These are phyloP conservation scores for Herpotrichia juniperi DNA, from an alignment of 2,329 filamentous ascomycete genomes.

Conservation along the genomic window DNA sequence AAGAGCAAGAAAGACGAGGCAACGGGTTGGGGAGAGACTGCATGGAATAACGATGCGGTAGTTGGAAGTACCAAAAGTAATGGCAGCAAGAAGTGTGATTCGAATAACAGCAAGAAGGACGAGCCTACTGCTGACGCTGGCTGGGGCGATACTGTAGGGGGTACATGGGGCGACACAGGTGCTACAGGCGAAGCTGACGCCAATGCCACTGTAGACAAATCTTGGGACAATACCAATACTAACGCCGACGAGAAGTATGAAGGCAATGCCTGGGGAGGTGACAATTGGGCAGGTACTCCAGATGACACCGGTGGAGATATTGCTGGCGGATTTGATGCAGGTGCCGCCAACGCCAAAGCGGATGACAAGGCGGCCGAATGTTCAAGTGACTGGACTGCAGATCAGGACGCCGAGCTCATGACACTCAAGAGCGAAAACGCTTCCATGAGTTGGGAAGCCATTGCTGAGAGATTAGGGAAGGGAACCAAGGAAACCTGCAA, in stretches of 20 bases:
- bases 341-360: background rate
- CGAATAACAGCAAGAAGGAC: background rate
- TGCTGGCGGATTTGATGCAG: background rate
- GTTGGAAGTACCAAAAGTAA: background rate
- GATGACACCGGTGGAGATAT: background rate
- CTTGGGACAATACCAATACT: background rate
- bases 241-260: too few species aligned
- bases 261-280: background rate
- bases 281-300: background rate
- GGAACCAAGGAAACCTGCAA: slow-evolving; percentile 11
- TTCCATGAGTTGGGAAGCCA: slow-evolving; percentile 32
- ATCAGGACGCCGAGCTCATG: slow-evolving; percentile 50
- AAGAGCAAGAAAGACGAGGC: background rate
- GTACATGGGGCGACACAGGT: too few species aligned
- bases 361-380: background rate
- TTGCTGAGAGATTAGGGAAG: slow-evolving; percentile 38
- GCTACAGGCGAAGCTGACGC: background rate
- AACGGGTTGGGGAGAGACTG: background rate
- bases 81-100: too few species aligned
- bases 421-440: slow-evolving; percentile 39
- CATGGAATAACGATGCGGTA: background rate
- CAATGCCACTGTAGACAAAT: background rate
- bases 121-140: background rate
- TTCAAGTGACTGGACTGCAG: slow-evolving; percentile 35
- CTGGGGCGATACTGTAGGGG: background rate